Evolutionary conservation across 768 basidiomycete species (phyloP).

Genomic region (Naganishia friedmannii): DNA sequence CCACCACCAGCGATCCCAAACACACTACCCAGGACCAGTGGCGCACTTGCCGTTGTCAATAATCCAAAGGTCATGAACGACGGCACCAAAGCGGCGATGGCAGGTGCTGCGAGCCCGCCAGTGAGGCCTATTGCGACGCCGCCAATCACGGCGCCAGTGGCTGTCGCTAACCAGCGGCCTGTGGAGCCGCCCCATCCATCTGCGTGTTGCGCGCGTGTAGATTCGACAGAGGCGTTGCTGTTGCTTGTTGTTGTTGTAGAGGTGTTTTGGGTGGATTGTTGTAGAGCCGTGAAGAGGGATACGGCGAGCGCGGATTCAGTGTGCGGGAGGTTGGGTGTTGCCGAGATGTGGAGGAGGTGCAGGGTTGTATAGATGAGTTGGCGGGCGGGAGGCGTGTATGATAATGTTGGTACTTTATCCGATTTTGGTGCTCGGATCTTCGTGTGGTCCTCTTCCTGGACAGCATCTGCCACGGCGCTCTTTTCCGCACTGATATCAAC

Average conservation of each 20-base stretch:
- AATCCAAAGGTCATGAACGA: conserved; percentile 47
- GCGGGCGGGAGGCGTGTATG: conserved; percentile 44
- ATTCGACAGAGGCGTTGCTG: conserved; percentile 35
- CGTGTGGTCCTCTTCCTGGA: background rate
- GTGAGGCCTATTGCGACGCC: conserved; percentile 54
- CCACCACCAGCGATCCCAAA: conserved; percentile 55
- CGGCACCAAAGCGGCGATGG: conserved; percentile 52
- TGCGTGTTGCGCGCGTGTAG: conserved; percentile 45
- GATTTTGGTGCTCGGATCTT: conserved; percentile 24
- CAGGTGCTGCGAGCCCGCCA: conserved; percentile 54
- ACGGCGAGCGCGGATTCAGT: conserved; percentile 42
- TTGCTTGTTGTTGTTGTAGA: background rate
- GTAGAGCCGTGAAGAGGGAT: conserved; percentile 43
- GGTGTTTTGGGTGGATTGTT: conserved; percentile 33
- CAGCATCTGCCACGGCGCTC: background rate
- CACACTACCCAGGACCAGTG: conserved; percentile 52
- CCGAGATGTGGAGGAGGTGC: conserved; percentile 36
- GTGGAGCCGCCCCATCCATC: conserved; percentile 54
- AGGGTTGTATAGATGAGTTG: conserved; percentile 39
- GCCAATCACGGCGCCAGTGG: conserved; percentile 52
- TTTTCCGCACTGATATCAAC: background rate
- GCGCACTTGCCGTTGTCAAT: conserved; percentile 50
- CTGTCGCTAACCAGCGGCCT: conserved; percentile 51
- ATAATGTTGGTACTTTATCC: conserved; percentile 38
- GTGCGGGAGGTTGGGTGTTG: conserved; percentile 29